These are phyloP conservation scores for Hypholoma sublateritium DNA, from an alignment of 768 basidiomycete species.

Conservation along the genomic window DNA sequence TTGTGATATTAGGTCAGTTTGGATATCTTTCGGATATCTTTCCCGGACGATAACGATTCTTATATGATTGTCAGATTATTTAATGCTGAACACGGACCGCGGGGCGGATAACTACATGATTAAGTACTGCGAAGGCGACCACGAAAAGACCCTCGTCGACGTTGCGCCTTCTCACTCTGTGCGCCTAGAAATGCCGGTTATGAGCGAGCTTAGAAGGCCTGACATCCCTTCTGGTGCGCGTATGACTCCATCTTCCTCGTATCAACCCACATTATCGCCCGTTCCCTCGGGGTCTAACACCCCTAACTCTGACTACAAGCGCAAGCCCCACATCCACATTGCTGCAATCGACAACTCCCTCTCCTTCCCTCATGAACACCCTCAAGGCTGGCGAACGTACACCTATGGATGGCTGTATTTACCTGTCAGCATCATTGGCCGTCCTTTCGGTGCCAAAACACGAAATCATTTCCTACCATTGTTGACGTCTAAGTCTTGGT, in stretches of 20 bases:
- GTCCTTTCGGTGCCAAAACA: slow-evolving; percentile 83
- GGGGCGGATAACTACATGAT: slow-evolving; percentile 92
- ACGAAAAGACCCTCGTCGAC: slow-evolving; percentile 76
- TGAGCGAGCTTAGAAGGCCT: slow-evolving; percentile 63
- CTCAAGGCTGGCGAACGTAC: slow-evolving; percentile 73
- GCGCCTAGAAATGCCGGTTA: slow-evolving; percentile 66
- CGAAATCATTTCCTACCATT: slow-evolving; percentile 80
- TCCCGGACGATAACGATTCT: neutral
- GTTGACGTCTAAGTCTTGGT: slow-evolving; percentile 84
- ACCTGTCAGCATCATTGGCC: slow-evolving; percentile 81
- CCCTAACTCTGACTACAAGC: slow-evolving; percentile 46
- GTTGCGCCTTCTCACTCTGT: slow-evolving; percentile 74
- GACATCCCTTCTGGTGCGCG: slow-evolving; percentile 40
- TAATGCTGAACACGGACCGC: slow-evolving; percentile 92
- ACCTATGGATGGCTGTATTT: slow-evolving; percentile 90
- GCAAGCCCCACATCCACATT: slow-evolving; percentile 82
- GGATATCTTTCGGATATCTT: slow-evolving; percentile 1
- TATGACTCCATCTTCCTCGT: slow-evolving; percentile 37
- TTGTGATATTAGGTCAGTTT: slow-evolving; percentile 73
- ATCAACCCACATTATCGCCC: slow-evolving; percentile 35
- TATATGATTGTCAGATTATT: slow-evolving; percentile 56
- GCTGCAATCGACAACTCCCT: slow-evolving; percentile 94
- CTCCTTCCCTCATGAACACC: slow-evolving; percentile 90
- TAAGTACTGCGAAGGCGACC: slow-evolving; percentile 81
- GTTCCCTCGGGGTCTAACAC: slow-evolving; percentile 34